These are phyloP conservation scores for Lecanicillium sp. DNA, from an alignment of 2,329 filamentous ascomycete species.

Conservation along the genomic window DNA sequence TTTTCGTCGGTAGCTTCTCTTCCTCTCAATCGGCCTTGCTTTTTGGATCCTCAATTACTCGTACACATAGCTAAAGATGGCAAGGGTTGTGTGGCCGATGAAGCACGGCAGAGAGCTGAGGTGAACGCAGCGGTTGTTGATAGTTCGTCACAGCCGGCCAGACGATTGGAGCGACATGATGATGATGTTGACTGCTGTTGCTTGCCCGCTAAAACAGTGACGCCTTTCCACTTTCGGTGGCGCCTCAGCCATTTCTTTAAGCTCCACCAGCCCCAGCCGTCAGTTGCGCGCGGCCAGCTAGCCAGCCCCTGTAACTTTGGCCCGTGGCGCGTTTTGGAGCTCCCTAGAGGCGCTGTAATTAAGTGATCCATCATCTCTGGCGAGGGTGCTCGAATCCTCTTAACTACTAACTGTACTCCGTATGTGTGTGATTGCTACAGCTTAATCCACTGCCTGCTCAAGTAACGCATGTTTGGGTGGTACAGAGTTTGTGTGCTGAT, in stretches of 20 bases:
- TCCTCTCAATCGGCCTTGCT: constrained; percentile 4
- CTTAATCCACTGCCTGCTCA: too few relatives aligned
- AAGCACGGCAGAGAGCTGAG: background rate
- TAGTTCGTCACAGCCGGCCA: constrained; percentile 11
- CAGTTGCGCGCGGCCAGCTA: background rate
- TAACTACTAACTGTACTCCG: too few relatives aligned
- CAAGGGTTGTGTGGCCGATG: background rate
- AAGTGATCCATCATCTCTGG: too few relatives aligned
- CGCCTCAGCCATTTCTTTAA: background rate
- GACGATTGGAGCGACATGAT: constrained; percentile 3
- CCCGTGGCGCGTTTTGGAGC: background rate
- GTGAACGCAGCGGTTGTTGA: background rate
- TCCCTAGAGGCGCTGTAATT: background rate
- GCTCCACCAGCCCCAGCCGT: background rate
- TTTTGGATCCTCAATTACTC: constrained; percentile 4
- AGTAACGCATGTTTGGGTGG: background rate
- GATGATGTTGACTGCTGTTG: constrained; percentile 3
- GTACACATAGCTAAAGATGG: constrained; percentile 3
- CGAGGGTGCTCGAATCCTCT: too few relatives aligned
- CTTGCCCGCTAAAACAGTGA: background rate
- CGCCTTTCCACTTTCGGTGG: constrained; percentile 7
- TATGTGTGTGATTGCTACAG: too few relatives aligned
- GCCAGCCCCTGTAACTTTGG: background rate
- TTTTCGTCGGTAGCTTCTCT: background rate
- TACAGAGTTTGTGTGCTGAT: background rate